Percentiles rank a stretch among this genome's conserved stretches.
phyloP scores from a whole-genome alignment of 129 eudicot genomes.

The Flaveria bidentis region DNA sequence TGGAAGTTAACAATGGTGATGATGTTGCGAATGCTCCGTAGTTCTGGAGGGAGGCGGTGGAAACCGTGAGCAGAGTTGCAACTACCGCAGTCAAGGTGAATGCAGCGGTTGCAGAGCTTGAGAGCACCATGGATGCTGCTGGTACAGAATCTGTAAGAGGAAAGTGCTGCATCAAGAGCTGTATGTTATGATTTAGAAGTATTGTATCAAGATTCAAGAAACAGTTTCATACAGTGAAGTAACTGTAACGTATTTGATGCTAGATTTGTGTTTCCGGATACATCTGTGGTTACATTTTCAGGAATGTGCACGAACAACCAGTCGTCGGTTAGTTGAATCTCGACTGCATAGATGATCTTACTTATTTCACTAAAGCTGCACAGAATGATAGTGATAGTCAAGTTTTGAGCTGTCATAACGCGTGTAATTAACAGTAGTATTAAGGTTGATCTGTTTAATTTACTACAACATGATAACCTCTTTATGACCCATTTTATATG shows the following conservation, averaged over 20 bases:
- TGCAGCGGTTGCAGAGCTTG: conserved; percentile 58
- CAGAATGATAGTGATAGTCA: background rate
- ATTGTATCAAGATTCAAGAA: background rate
- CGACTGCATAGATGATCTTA: conserved; percentile 48
- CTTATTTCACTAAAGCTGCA: conserved; percentile 69
- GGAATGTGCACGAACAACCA: conserved; percentile 53
- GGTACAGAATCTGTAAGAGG: conserved; percentile 65
- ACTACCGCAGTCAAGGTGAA: conserved; percentile 59
- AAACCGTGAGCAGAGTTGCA: conserved; percentile 71
- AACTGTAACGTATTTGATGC: conserved; percentile 69
- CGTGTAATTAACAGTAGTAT: no score
- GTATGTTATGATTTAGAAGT: background rate
- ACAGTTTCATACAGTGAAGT: conserved; percentile 62
- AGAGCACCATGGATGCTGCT: conserved; percentile 47
- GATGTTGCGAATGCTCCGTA: conserved; percentile 64
- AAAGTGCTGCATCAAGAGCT: background rate
- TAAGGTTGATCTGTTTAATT: no score
- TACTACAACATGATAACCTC: background rate
- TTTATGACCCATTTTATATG: background rate
- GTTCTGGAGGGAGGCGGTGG: conserved; percentile 67
- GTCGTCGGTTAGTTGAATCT: conserved; percentile 50
- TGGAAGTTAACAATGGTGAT: conserved; percentile 48
- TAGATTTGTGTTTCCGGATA: conserved; percentile 76
- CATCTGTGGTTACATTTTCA: conserved; percentile 76
- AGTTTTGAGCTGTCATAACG: background rate